Conservation (phyloP, 225 moss, liverwort and hornwort genomes). For the Pseudisothecium myosuroides region DNA sequence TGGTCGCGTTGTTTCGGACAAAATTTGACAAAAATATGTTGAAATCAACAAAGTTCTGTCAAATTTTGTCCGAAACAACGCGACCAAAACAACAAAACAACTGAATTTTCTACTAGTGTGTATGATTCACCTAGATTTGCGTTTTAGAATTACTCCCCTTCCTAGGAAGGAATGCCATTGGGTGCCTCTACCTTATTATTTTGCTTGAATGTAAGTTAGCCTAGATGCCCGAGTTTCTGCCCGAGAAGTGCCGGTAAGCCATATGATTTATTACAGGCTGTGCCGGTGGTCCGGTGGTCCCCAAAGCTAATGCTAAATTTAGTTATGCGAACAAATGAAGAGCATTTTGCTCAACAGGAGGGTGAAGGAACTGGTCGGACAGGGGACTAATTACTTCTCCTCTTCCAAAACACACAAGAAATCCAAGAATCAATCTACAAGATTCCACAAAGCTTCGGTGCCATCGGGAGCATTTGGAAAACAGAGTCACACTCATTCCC, state of each 20-base stretch:
- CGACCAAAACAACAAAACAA: too few relatives aligned
- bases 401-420: background rate
- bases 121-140: too few relatives aligned
- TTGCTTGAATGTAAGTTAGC: background rate
- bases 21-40: too few relatives aligned
- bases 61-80: too few relatives aligned
- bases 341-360: background rate
- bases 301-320: background rate
- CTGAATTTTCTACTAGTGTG: too few relatives aligned
- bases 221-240: background rate
- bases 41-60: too few relatives aligned
- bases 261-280: background rate
- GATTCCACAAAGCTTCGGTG: background rate
- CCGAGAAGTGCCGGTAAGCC: background rate
- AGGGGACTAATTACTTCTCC: background rate
- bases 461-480: background rate
- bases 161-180: too few relatives aligned
- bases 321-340: background rate
- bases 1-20: too few relatives aligned
- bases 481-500: background rate
- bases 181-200: too few relatives aligned
- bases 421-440: background rate
- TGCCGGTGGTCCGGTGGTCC: background rate
- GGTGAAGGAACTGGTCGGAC: background rate
- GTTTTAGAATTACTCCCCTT: too few relatives aligned